These are phyloP conservation scores for Dichomitus squalens DNA, from an alignment of 1,284 basidiomycete species.

Conservation along the genomic window DNA sequence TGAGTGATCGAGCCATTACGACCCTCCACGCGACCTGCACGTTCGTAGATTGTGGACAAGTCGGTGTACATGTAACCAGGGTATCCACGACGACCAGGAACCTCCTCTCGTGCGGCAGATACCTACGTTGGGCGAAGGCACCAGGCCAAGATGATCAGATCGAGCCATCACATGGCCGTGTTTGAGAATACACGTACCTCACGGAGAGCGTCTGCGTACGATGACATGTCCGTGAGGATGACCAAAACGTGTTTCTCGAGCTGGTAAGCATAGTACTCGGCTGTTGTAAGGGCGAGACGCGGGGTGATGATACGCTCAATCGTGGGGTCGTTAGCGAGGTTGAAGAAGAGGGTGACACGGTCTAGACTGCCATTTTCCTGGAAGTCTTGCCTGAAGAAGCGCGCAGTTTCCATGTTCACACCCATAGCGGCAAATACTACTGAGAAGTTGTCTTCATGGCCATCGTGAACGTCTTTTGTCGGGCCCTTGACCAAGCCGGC, in stretches of 20 bases:
- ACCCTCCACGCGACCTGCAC: slow-evolving; percentile 97
- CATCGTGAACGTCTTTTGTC: slow-evolving; percentile 96
- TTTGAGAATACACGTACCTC: slow-evolving; percentile 62
- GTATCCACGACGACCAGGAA: slow-evolving; percentile 99
- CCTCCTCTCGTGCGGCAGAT: slow-evolving; percentile 98
- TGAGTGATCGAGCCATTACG: slow-evolving; percentile 99
- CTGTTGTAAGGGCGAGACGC: slow-evolving; percentile 96
- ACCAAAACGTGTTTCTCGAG: slow-evolving; percentile 99
- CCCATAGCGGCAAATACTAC: slow-evolving; percentile 99
- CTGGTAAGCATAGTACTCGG: slow-evolving; percentile 99
- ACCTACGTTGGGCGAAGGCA: slow-evolving; percentile 51
- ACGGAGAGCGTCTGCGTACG: slow-evolving; percentile 96
- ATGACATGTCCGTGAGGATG: slow-evolving; percentile 99
- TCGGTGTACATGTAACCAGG: slow-evolving; percentile 99
- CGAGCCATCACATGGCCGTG: slow-evolving; percentile 1
- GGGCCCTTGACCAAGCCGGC: slow-evolving; percentile 95
- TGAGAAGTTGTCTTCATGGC: slow-evolving; percentile 99
- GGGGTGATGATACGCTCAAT: slow-evolving; percentile 99
- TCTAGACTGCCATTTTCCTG: slow-evolving; percentile 98
- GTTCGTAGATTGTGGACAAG: slow-evolving; percentile 98
- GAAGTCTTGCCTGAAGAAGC: slow-evolving; percentile 99
- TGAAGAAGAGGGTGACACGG: slow-evolving; percentile 98
- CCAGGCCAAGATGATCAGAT: background rate
- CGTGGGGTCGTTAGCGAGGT: slow-evolving; percentile 99
- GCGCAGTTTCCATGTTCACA: slow-evolving; percentile 99